phyloP scores from a whole-genome alignment of 495 filamentous ascomycete species.

The Sporormia fimetaria region DNA sequence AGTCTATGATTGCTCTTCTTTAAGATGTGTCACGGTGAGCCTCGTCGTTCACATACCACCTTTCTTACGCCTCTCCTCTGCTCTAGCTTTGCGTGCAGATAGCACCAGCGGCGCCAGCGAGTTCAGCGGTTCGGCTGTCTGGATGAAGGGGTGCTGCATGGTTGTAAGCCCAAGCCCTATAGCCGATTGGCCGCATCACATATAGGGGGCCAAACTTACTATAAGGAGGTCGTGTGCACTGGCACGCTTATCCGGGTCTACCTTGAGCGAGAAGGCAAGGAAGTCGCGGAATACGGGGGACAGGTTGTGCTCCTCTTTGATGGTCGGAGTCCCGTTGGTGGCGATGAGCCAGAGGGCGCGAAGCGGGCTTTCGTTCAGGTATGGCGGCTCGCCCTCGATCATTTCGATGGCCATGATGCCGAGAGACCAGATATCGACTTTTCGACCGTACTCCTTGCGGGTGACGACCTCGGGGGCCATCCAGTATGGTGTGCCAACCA shows the following conservation, averaged over 20 bases:
- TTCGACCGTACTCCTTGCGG: conserved; percentile 92
- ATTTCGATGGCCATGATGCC: conserved; percentile 99
- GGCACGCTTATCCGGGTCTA: conserved; percentile 91
- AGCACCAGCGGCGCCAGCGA: conserved; percentile 75
- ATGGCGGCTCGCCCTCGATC: conserved; percentile 97
- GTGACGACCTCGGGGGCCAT: conserved; percentile 99
- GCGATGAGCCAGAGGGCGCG: conserved; percentile 92
- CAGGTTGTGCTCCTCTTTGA: conserved; percentile 83
- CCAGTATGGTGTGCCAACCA: conserved; percentile 99
- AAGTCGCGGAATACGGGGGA: conserved; percentile 79
- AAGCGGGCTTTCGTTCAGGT: conserved; percentile 88
- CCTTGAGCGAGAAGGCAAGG: conserved; percentile 78
- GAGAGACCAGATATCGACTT: conserved; percentile 96
- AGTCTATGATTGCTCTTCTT: conserved; percentile 1
- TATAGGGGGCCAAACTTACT: conserved; percentile 43
- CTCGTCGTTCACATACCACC: conserved; percentile 20
- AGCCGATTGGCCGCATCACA: conserved; percentile 5
- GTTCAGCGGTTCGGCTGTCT: conserved; percentile 57
- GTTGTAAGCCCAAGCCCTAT: conserved; percentile 27
- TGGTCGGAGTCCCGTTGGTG: conserved; percentile 87
- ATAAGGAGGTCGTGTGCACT: conserved; percentile 85
- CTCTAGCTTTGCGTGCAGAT: conserved; percentile 69
- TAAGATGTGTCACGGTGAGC: conserved; percentile 8
- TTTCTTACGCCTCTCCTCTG: conserved; percentile 63
- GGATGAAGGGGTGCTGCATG: conserved; percentile 79